Conservation (phyloP, 2,329 filamentous ascomycete genomes). For the Remersonia thermophila region DNA sequence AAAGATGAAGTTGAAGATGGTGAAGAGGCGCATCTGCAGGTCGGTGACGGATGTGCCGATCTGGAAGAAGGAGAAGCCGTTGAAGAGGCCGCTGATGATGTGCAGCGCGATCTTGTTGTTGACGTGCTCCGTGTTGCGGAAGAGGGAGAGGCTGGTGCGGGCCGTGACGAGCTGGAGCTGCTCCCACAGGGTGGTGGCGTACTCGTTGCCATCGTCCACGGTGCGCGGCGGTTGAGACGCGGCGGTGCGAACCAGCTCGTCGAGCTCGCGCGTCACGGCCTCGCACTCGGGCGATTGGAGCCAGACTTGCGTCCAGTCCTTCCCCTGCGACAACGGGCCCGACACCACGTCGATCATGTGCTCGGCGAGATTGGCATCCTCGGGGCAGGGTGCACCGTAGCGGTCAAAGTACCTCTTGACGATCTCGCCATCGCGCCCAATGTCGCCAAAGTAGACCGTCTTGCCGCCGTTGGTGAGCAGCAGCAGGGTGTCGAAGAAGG, state of each 20-base stretch:
- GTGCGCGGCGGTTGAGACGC: conserved; percentile 30
- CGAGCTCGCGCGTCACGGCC: conserved; percentile 51
- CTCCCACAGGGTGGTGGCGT: conserved; percentile 52
- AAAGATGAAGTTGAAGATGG: conserved; percentile 52
- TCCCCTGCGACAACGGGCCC: conserved; percentile 32
- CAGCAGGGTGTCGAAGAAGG: conserved; percentile 53
- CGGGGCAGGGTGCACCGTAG: conserved; percentile 50
- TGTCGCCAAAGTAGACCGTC: conserved; percentile 55
- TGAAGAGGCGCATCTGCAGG: conserved; percentile 44
- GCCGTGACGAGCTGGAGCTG: conserved; percentile 53
- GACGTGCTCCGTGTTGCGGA: conserved; percentile 53
- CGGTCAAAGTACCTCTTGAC: conserved; percentile 53
- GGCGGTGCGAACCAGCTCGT: conserved; percentile 46
- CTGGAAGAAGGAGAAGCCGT: conserved; percentile 51
- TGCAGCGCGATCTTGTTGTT: conserved; percentile 51
- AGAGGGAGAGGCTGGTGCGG: conserved; percentile 51
- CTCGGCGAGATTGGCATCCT: conserved; percentile 58
- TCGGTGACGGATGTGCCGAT: conserved; percentile 38
- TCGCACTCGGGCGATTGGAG: conserved; percentile 22
- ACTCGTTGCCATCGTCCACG: conserved; percentile 48
- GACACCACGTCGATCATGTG: conserved; percentile 57
- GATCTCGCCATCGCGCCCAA: conserved; percentile 37
- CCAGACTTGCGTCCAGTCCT: conserved; percentile 29
- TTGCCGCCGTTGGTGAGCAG: conserved; percentile 53
- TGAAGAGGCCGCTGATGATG: conserved; percentile 42